Conservation (phyloP, 805 yeast genomes). For the Debaryomyces prosopidis region DNA sequence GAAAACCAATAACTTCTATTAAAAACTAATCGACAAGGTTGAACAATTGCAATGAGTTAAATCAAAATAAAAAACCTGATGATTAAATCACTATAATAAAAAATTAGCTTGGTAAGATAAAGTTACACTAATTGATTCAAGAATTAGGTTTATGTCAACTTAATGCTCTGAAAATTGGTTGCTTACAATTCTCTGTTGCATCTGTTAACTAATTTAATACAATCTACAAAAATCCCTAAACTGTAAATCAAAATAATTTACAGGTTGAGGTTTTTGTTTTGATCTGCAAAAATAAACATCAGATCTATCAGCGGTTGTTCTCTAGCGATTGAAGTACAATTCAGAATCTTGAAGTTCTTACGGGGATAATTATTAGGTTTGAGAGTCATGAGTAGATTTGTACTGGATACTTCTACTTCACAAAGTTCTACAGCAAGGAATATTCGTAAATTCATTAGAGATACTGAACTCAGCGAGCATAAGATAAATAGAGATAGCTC, state of each 20-base stretch:
- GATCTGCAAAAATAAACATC: constrained; percentile 1
- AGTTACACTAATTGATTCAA: background rate
- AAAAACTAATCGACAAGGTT: no score
- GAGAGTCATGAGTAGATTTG: constrained; percentile 5
- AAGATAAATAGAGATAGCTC: constrained; percentile 9
- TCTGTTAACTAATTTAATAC: no score
- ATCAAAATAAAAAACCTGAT: no score
- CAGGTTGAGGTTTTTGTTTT: background rate
- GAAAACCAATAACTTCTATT: no score
- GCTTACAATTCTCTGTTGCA: no score
- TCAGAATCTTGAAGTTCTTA: background rate
- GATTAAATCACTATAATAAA: no score
- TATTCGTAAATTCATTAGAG: constrained; percentile 26
- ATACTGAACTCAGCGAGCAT: constrained; percentile 26
- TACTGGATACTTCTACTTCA: constrained; percentile 20
- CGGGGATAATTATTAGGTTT: background rate
- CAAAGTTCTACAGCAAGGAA: constrained; percentile 24
- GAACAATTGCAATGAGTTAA: no score
- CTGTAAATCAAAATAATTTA: background rate
- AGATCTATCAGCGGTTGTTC: constrained; percentile 1
- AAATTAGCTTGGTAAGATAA: no score
- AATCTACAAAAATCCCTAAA: background rate
- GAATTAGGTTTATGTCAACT: background rate
- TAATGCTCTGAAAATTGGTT: background rate
- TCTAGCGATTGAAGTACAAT: background rate